These are phyloP conservation scores for Sphaerulina populicola DNA, from an alignment of 2,329 filamentous ascomycete genomes.

Conservation along the genomic window DNA sequence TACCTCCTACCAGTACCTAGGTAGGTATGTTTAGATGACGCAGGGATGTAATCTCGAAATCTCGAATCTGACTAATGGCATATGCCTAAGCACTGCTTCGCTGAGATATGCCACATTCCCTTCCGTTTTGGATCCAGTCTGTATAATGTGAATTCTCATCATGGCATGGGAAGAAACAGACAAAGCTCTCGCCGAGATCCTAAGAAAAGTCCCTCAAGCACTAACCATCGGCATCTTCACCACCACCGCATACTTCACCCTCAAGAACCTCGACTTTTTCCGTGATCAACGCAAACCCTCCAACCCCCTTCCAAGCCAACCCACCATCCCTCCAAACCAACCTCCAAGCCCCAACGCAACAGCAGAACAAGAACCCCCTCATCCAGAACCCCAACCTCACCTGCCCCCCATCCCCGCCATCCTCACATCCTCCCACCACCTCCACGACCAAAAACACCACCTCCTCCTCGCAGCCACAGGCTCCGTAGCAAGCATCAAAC, in stretches of 20 bases:
- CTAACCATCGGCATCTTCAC: conserved; percentile 1
- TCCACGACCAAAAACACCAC: conserved; percentile 49
- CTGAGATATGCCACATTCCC: not conserved
- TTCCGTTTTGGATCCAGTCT: not conserved
- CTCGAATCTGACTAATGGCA: conserved; percentile 12
- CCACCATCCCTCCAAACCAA: not conserved
- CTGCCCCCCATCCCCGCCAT: conserved; percentile 5
- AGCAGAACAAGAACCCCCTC: not conserved
- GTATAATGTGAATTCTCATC: not conserved
- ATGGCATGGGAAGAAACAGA: conserved; percentile 12
- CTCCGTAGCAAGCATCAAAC: conserved; percentile 82
- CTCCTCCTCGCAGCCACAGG: conserved; percentile 60
- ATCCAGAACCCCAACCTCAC: too few species aligned
- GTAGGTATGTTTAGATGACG: too few species aligned
- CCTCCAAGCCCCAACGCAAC: not conserved
- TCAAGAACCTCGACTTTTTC: not conserved
- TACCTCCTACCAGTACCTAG: too few species aligned
- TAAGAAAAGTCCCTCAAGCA: conserved; percentile 4
- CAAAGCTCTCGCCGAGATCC: conserved; percentile 10
- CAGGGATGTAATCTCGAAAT: not conserved
- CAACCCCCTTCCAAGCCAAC: not conserved
- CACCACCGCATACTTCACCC: not conserved
- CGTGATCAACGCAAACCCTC: not conserved
- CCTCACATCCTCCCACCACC: conserved; percentile 33
- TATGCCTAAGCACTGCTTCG: not conserved